A percentile compares a stretch with the other conserved stretches of the same genome.
Conservation (phyloP, 208 protist species). For the Trypanosoma avium region DNA sequence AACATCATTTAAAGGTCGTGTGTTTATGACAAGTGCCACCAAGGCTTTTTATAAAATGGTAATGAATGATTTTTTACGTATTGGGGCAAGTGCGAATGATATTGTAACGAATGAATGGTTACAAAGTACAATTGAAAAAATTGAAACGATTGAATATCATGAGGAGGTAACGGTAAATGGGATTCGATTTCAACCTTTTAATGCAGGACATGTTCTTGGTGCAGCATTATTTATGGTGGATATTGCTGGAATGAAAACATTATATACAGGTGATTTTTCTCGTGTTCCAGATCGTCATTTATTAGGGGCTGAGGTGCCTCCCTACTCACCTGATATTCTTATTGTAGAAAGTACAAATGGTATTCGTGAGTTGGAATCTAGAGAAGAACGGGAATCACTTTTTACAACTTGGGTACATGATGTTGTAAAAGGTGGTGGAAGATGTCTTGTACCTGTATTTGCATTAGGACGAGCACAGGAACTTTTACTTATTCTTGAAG, state of each 20-base stretch:
- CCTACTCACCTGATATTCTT: conserved; percentile 94
- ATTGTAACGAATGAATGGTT: conserved; percentile 95
- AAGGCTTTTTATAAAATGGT: conserved; percentile 97
- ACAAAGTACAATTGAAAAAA: conserved; percentile 92
- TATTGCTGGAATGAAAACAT: conserved; percentile 95
- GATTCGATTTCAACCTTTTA: conserved; percentile 97
- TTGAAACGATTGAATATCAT: conserved; percentile 98
- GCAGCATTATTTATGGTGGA: conserved; percentile 99
- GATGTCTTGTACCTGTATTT: conserved; percentile 98
- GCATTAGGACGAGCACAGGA: conserved; percentile 98
- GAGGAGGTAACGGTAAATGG: conserved; percentile 95
- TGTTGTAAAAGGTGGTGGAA: conserved; percentile 93
- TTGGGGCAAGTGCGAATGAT: conserved; percentile 84
- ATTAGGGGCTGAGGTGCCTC: conserved; percentile 95
- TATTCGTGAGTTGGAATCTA: conserved; percentile 94
- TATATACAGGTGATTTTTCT: conserved; percentile 99
- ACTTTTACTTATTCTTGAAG: conserved; percentile 98
- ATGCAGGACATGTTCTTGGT: conserved; percentile 97
- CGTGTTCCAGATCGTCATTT: conserved; percentile 98
- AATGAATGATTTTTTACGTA: conserved; percentile 96
- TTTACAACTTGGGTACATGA: conserved; percentile 95
- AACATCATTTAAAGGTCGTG: conserved; percentile 94
- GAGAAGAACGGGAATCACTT: conserved; percentile 93
- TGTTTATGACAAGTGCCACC: conserved; percentile 98
- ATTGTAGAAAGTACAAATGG: conserved; percentile 99